Conservation (phyloP, 768 basidiomycete genomes). For the Lactifluus rugatus region DNA sequence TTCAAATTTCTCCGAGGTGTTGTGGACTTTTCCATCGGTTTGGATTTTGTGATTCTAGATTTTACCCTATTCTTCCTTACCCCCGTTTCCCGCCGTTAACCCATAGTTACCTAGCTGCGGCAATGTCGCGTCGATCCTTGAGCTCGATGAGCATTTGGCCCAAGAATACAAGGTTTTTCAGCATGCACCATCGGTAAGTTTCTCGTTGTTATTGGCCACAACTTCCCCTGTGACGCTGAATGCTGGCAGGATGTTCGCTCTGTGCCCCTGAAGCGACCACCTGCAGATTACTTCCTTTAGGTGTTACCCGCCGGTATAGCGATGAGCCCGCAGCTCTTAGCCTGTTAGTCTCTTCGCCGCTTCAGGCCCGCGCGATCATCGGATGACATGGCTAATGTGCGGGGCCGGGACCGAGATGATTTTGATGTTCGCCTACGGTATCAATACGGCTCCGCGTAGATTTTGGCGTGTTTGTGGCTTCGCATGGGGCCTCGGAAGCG, state of each 20-base stretch:
- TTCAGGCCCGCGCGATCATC: not conserved
- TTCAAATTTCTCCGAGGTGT: not conserved
- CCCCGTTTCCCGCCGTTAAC: not conserved
- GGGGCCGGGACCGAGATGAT: not conserved
- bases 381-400: not conserved
- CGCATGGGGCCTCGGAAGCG: not conserved
- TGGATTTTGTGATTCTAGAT: not conserved
- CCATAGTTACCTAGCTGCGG: slow-evolving; percentile 55
- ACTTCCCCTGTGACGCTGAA: not conserved
- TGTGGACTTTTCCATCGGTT: not conserved
- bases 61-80: not conserved
- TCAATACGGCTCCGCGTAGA: not conserved
- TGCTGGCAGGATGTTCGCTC: slow-evolving; percentile 63
- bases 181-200: slow-evolving; percentile 74
- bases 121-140: slow-evolving; percentile 89
- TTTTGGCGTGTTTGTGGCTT: not conserved
- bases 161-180: slow-evolving; percentile 96
- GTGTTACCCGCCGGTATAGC: not conserved
- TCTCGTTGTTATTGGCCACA: not conserved
- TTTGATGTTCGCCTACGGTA: not conserved
- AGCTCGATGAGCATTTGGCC: slow-evolving; percentile 84
- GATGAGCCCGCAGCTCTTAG: not conserved
- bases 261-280: slow-evolving; percentile 74
- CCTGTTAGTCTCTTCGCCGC: not conserved
- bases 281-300: slow-evolving; percentile 79